Evolutionary conservation across 129 eudicot species (phyloP).

Genomic region (Flaveria trinervia): DNA sequence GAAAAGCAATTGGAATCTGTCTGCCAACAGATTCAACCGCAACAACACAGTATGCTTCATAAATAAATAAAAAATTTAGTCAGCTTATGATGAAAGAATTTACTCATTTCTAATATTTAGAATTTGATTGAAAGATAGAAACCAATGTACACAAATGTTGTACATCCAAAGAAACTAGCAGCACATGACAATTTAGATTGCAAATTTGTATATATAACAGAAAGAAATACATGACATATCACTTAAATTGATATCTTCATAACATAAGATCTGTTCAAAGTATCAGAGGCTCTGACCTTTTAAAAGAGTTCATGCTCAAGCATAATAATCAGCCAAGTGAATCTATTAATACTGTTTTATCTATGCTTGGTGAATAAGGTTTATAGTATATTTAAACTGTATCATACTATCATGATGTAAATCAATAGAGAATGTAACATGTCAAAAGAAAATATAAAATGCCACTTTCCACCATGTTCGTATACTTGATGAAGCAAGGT

Average conservation of each 20-base stretch:
- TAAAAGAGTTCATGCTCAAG: not conserved
- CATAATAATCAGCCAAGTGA: not conserved
- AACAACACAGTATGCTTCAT: slow-evolving; percentile 76
- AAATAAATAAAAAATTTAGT: slow-evolving; percentile 12
- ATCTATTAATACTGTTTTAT: too few species aligned
- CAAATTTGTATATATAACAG: too few species aligned
- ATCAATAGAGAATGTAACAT: too few species aligned
- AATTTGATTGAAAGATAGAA: not conserved
- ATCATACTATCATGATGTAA: too few species aligned
- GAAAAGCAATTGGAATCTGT: slow-evolving; percentile 63
- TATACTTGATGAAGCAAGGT: too few species aligned
- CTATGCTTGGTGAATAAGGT: too few species aligned
- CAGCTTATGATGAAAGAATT: not conserved
- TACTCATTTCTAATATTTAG: not conserved
- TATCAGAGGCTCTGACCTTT: not conserved
- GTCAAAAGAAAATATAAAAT: too few species aligned
- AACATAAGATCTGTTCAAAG: not conserved
- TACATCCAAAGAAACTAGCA: not conserved
- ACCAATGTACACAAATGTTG: not conserved
- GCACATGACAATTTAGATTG: too few species aligned
- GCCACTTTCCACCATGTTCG: too few species aligned
- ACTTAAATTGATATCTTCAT: not conserved
- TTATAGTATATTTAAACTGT: too few species aligned
- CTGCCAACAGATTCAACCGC: slow-evolving; percentile 75
- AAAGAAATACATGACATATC: too few species aligned